Conservation (phyloP, 352 stramenopile genomes). For the Blastocystis sp. region DNA sequence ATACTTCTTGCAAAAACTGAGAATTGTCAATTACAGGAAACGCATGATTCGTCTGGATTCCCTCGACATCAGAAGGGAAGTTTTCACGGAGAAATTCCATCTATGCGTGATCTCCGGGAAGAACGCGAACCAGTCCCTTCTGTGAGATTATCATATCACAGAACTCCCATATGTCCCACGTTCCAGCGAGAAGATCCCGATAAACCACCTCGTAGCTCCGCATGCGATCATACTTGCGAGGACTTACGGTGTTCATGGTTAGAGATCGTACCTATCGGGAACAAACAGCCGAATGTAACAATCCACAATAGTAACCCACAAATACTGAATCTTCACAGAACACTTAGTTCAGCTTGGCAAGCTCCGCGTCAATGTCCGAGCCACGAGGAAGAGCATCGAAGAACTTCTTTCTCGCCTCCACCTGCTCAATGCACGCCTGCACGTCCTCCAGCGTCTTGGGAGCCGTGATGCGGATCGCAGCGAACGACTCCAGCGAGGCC, state of each 20-base stretch:
- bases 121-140: neutral
- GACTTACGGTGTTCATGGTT: slow-evolving; percentile 47
- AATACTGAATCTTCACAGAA: too few species aligned
- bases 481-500: slow-evolving; percentile 26
- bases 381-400: slow-evolving; percentile 53
- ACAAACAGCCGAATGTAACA: neutral
- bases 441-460: slow-evolving; percentile 18
- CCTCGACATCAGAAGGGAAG: neutral
- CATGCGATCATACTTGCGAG: slow-evolving; percentile 30
- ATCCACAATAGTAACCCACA: neutral
- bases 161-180: neutral
- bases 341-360: slow-evolving; percentile 36
- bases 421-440: neutral
- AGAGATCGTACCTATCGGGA: neutral
- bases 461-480: neutral
- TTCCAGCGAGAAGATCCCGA: neutral
- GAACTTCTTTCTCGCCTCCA: slow-evolving; percentile 42
- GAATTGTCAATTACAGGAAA: neutral
- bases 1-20: neutral
- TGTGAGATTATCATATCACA: neutral
- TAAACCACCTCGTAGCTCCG: slow-evolving; percentile 7
- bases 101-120: neutral
- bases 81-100: neutral
- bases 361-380: slow-evolving; percentile 7
- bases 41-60: neutral